Conservation (phyloP, 2,329 filamentous ascomycete genomes). For the Rutstroemia sp. region DNA sequence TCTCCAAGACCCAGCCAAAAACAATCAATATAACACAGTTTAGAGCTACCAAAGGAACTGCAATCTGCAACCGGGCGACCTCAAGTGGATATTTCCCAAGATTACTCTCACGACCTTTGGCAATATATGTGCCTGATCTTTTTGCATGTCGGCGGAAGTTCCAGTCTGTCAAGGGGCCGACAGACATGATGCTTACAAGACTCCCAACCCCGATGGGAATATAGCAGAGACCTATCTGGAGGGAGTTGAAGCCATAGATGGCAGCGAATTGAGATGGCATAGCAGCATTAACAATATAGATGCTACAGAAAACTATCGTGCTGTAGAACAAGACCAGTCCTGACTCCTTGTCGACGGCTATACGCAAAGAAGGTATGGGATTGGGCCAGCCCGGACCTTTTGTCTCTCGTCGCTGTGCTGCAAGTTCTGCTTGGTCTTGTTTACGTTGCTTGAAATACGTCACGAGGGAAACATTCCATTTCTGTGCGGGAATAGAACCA, state of each 20-base stretch:
- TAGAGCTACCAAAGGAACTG: conserved; percentile 43
- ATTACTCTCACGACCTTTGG: conserved; percentile 40
- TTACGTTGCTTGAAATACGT: not conserved
- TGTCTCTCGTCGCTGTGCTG: too few species aligned
- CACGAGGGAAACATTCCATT: conserved; percentile 43
- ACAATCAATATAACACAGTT: not conserved
- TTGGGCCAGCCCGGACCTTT: conserved; percentile 23
- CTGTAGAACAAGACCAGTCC: conserved; percentile 36
- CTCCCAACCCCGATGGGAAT: conserved; percentile 39
- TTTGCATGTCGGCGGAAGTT: conserved; percentile 63
- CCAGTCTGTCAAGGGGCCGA: conserved; percentile 50
- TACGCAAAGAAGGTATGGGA: conserved; percentile 33
- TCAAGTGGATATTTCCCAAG: conserved; percentile 27
- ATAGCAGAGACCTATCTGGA: conserved; percentile 18
- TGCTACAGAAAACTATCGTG: conserved; percentile 39
- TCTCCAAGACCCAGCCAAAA: conserved; percentile 14
- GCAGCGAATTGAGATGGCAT: conserved; percentile 32
- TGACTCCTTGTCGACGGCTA: conserved; percentile 36
- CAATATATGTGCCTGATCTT: conserved; percentile 49
- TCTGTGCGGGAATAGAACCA: conserved; percentile 46
- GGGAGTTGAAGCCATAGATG: conserved; percentile 14
- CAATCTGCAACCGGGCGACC: conserved; percentile 41
- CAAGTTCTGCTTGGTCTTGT: not conserved
- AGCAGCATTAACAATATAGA: conserved; percentile 37
- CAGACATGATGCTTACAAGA: conserved; percentile 38